phyloP scores from a whole-genome alignment of 208 protist species.

The Entamoeba invadens region DNA sequence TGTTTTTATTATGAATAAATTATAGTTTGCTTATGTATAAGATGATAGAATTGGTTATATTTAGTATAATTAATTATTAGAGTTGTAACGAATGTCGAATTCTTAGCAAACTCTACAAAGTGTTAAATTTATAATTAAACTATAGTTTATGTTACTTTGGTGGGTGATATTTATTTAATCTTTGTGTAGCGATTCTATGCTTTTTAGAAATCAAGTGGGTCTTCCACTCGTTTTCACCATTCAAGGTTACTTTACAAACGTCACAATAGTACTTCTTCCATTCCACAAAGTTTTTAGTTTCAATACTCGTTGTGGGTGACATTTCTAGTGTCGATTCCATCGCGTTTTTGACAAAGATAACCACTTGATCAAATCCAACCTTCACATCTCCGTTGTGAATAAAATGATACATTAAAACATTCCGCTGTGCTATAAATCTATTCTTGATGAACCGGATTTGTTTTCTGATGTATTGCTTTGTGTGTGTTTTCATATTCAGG shows the following conservation, averaged over 20 bases:
- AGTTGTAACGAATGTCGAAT: too few relatives aligned
- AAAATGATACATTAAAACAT: not conserved
- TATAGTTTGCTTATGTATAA: too few relatives aligned
- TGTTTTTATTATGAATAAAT: too few relatives aligned
- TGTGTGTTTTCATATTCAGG: not conserved
- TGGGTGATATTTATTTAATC: not conserved
- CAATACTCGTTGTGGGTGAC: not conserved
- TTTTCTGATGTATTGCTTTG: not conserved
- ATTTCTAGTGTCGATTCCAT: not conserved
- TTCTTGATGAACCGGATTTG: not conserved
- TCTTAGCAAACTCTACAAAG: too few relatives aligned
- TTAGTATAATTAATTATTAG: too few relatives aligned
- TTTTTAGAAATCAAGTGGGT: not conserved
- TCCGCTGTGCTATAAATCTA: not conserved
- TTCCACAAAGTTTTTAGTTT: not conserved
- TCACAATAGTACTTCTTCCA: not conserved
- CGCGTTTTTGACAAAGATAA: not conserved
- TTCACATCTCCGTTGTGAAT: not conserved
- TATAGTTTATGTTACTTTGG: too few relatives aligned
- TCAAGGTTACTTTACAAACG: not conserved
- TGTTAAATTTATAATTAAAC: too few relatives aligned
- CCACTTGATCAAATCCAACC: not conserved
- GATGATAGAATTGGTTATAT: too few relatives aligned
- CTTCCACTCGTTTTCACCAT: not conserved
- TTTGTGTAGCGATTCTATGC: not conserved